A percentile compares a stretch with the other conserved stretches of the same genome.
Conservation (phyloP, 495 filamentous ascomycete genomes). For the Podospora appendiculata region DNA sequence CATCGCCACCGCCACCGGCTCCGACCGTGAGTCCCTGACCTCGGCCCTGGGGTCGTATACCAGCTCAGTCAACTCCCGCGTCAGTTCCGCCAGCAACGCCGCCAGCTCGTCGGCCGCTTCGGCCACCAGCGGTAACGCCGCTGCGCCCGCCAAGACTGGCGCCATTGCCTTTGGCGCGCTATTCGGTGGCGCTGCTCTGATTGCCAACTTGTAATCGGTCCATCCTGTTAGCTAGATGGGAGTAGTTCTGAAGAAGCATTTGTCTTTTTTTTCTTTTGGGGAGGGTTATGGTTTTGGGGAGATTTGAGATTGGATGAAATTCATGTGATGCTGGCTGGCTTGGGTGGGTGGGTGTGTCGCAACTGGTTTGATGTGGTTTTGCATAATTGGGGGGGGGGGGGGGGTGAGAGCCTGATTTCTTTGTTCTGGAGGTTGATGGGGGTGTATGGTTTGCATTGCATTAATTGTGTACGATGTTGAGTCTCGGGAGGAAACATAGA, state of each 20-base stretch:
- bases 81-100: slow-evolving; percentile 7
- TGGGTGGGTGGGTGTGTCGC: too few relatives aligned
- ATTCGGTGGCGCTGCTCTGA: slow-evolving; percentile 25
- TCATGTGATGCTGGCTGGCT: too few relatives aligned
- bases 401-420: too few relatives aligned
- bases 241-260: neutral
- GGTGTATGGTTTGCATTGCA: too few relatives aligned
- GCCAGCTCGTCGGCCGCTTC: slow-evolving; percentile 3
- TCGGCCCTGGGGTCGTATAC: slow-evolving; percentile 10
- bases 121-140: slow-evolving; percentile 6
- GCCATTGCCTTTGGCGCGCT: slow-evolving; percentile 29
- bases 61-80: slow-evolving; percentile 7
- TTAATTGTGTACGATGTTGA: too few relatives aligned
- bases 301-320: too few relatives aligned
- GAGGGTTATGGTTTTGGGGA: too few relatives aligned
- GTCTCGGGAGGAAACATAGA: too few relatives aligned
- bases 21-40: slow-evolving; percentile 12
- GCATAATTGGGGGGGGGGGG: too few relatives aligned
- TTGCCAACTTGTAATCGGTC: slow-evolving; percentile 17
- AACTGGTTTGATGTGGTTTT: too few relatives aligned
- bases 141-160: slow-evolving; percentile 21
- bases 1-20: slow-evolving; percentile 20
- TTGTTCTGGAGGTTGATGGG: too few relatives aligned
- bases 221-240: neutral
- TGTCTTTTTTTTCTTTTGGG: neutral